Evolutionary conservation across 2,329 filamentous ascomycete genomes (phyloP).

Genomic region (Phialemoniopsis sp.): DNA sequence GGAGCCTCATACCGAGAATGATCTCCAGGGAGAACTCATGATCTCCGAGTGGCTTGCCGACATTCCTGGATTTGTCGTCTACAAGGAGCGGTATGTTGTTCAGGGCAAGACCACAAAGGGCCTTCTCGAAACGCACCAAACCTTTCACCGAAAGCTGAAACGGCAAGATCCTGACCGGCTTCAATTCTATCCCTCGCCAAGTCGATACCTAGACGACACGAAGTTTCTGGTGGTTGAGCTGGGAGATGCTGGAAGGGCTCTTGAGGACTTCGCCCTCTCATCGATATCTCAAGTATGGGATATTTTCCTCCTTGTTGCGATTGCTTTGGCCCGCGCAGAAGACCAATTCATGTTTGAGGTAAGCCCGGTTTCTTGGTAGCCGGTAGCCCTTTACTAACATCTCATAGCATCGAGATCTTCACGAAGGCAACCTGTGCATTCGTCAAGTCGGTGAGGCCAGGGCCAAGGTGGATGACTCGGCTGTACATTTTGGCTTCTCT

Average conservation of each 20-base stretch:
- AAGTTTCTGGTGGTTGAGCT: conserved; percentile 59
- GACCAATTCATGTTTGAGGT: conserved; percentile 57
- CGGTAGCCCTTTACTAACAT: background rate
- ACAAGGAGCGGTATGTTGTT: conserved; percentile 61
- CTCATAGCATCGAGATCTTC: conserved; percentile 57
- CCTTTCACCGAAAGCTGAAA: conserved; percentile 50
- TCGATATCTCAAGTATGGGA: conserved; percentile 56
- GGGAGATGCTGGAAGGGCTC: conserved; percentile 55
- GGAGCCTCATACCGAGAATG: conserved; percentile 49
- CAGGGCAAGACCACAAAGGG: conserved; percentile 48
- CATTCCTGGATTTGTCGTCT: conserved; percentile 61
- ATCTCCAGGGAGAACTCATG: conserved; percentile 54
- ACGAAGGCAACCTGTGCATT: conserved; percentile 62
- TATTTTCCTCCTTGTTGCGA: conserved; percentile 55
- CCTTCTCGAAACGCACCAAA: conserved; percentile 56
- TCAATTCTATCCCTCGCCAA: conserved; percentile 60
- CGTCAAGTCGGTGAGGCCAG: conserved; percentile 32
- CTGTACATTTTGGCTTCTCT: conserved; percentile 50
- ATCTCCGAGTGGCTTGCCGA: conserved; percentile 63
- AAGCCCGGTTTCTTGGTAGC: conserved; percentile 8
- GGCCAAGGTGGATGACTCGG: conserved; percentile 20
- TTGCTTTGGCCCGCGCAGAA: conserved; percentile 58
- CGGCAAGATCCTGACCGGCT: conserved; percentile 50
- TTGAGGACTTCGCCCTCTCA: conserved; percentile 53
- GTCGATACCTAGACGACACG: conserved; percentile 52